A percentile compares a stretch with the other conserved stretches of the same genome.
Conservation (phyloP, 1,284 basidiomycete genomes). For the Boletellus deceptivus region DNA sequence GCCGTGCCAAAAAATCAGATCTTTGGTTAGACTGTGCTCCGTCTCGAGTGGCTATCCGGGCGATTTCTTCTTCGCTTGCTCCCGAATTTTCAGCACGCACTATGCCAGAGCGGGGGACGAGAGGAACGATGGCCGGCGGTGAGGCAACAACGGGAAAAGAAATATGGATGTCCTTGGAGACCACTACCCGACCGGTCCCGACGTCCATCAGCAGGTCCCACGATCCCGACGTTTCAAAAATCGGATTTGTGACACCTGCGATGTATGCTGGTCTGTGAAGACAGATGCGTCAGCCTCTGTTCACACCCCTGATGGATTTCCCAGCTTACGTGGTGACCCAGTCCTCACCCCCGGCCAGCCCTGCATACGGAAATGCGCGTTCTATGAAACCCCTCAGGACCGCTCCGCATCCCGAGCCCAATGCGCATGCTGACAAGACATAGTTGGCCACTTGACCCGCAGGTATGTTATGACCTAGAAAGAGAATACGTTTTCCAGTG, state of each 20-base stretch:
- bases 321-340: conserved; percentile 79
- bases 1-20: conserved; percentile 52
- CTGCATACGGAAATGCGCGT: conserved; percentile 92
- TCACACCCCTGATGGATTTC: not conserved
- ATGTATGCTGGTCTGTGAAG: conserved; percentile 78
- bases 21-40: conserved; percentile 40
- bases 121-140: conserved; percentile 41
- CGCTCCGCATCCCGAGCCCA: conserved; percentile 87
- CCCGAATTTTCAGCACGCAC: conserved; percentile 60
- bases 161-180: conserved; percentile 78
- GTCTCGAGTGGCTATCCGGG: conserved; percentile 39
- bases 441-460: conserved; percentile 86
- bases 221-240: conserved; percentile 81
- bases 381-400: conserved; percentile 84
- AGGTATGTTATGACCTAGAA: conserved; percentile 85
- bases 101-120: conserved; percentile 54
- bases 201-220: conserved; percentile 96
- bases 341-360: conserved; percentile 84
- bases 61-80: conserved; percentile 62
- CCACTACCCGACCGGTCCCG: conserved; percentile 79
- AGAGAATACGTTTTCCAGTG: conserved; percentile 91
- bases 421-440: conserved; percentile 90
- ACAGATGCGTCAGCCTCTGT: conserved; percentile 9
- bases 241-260: conserved; percentile 94
- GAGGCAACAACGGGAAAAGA: conserved; percentile 51